phyloP scores from a whole-genome alignment of 225 moss, liverwort and hornwort species.

The Climacium dendroides region DNA sequence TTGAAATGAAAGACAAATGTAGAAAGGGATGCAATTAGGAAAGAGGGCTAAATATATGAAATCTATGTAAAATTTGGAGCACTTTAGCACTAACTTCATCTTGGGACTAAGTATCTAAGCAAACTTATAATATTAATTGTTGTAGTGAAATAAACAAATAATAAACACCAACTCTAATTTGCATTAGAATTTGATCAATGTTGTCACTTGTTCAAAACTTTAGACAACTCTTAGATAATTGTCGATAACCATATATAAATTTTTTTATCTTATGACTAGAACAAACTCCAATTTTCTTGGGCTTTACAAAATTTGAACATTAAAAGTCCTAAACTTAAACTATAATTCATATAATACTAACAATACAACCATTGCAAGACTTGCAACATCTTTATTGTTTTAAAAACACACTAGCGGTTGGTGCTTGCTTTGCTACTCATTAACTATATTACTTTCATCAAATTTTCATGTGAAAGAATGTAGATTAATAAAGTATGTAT shows the following conservation, averaged over 20 bases:
- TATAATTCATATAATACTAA: not conserved
- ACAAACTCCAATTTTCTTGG: accelerated
- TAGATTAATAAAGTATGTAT: no score
- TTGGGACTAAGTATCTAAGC: not conserved
- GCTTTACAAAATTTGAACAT: not conserved
- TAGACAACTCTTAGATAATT: not conserved
- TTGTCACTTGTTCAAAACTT: accelerated
- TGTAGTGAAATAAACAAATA: not conserved
- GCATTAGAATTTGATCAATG: not conserved
- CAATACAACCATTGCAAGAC: not conserved
- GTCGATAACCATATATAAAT: not conserved
- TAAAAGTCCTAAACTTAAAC: not conserved
- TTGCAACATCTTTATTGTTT: not conserved
- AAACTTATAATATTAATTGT: not conserved
- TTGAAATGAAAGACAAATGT: not conserved
- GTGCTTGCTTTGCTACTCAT: no score
- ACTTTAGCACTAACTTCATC: not conserved
- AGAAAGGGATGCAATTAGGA: not conserved
- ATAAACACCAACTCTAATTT: accelerated
- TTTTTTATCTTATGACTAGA: accelerated
- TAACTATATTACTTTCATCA: no score
- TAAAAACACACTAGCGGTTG: not conserved
- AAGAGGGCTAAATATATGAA: not conserved
- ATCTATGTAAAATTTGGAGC: not conserved
- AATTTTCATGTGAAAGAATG: no score